Conservation (phyloP, 345 rosid species). For the Populus davidiana region DNA sequence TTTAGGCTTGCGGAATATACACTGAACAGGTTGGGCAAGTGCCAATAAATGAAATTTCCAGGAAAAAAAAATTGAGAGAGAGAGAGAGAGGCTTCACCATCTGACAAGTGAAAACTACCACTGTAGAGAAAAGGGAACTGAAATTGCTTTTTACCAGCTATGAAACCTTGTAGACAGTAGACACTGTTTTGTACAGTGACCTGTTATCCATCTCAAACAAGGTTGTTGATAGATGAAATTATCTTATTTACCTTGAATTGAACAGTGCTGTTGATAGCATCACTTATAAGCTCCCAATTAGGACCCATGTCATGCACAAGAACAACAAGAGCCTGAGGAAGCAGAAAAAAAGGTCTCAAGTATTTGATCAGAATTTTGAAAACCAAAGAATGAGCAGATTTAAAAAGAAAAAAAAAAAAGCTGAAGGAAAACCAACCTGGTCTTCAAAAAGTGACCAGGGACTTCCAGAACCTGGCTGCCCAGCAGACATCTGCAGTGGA, state of each 20-base stretch:
- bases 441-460: conserved; percentile 97
- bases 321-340: conserved; percentile 85
- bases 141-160: neutral
- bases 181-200: neutral
- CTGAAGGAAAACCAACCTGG: conserved; percentile 54
- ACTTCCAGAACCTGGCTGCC: conserved; percentile 79
- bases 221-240: conserved; percentile 2
- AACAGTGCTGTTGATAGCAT: conserved; percentile 83
- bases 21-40: conserved; percentile 42
- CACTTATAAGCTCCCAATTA: conserved; percentile 98
- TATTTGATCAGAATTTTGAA: conserved; percentile 14
- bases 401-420: conserved; percentile 13
- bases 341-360: conserved; percentile 23
- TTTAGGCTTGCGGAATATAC: conserved; percentile 77
- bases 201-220: conserved; percentile 9
- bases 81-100: conserved; percentile 5
- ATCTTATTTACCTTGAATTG: conserved; percentile 69
- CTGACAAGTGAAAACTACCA: neutral
- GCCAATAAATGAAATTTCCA: neutral
- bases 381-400: conserved; percentile 18
- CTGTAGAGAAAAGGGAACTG: conserved; percentile 1
- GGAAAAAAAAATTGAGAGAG: neutral
- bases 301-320: conserved; percentile 99
- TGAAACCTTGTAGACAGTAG: neutral
- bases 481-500: conserved; percentile 59